Conservation (phyloP, 1,284 basidiomycete genomes). For the Coniophora puteana region DNA sequence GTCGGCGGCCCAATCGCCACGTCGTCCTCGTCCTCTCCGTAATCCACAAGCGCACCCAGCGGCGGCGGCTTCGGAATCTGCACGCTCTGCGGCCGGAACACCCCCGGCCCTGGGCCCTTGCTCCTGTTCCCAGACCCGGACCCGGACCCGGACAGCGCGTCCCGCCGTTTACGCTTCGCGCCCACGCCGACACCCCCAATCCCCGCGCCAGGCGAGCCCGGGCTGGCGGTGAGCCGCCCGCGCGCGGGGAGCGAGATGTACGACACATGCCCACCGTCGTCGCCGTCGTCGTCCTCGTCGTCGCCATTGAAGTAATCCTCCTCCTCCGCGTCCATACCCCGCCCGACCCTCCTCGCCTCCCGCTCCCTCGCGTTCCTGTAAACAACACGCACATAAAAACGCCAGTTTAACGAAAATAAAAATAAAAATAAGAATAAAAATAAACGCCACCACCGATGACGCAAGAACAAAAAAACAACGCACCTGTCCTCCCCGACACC, state of each 20-base stretch:
- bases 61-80: slow-evolving; percentile 42
- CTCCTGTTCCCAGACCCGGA: too few relatives aligned
- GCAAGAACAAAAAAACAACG: slow-evolving; percentile 17
- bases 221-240: slow-evolving; percentile 4
- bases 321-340: slow-evolving; percentile 64
- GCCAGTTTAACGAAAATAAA: slow-evolving; percentile 6
- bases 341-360: too few relatives aligned
- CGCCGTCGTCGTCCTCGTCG: slow-evolving; percentile 46
- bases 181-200: too few relatives aligned
- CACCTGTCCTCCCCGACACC: slow-evolving; percentile 52
- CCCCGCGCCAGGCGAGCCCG: too few relatives aligned
- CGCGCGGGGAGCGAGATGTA: not conserved
- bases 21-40: slow-evolving; percentile 61
- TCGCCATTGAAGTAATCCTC: slow-evolving; percentile 93
- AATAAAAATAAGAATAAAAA: slow-evolving; percentile 4
- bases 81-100: slow-evolving; percentile 35
- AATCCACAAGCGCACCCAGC: slow-evolving; percentile 64
- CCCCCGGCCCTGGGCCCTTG: too few relatives aligned
- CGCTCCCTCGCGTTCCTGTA: slow-evolving; percentile 35
- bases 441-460: too few relatives aligned
- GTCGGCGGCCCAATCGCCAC: slow-evolving; percentile 22
- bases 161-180: slow-evolving; percentile 56
- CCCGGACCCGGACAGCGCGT: slow-evolving; percentile 34
- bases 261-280: slow-evolving; percentile 10
- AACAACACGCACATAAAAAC: too few relatives aligned